A percentile compares a stretch with the other conserved stretches of the same genome.
phyloP scores from a whole-genome alignment of 2,329 filamentous ascomycete genomes.

The Pseudogymnoascus sp. region DNA sequence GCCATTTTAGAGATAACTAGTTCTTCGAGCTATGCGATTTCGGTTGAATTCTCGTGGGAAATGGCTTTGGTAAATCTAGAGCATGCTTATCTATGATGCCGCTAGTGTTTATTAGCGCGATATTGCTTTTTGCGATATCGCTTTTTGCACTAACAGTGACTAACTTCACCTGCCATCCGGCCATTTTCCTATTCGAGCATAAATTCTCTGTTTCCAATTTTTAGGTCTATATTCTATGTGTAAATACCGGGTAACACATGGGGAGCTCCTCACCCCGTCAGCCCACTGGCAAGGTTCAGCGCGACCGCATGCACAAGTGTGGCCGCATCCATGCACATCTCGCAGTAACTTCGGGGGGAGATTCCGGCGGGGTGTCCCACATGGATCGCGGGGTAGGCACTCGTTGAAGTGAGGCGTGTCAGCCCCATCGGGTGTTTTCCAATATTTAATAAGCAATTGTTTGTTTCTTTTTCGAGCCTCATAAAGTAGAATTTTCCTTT shows the following conservation, averaged over 20 bases:
- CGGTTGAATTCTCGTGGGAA: neutral
- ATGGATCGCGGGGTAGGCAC: neutral
- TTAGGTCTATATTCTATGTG: neutral
- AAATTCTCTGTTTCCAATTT: neutral
- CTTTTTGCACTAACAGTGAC: neutral
- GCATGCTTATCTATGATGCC: neutral
- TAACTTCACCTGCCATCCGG: neutral
- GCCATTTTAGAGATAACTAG: constrained; percentile 12
- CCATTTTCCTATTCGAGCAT: neutral
- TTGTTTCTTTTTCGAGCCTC: neutral
- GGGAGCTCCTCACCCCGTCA: neutral
- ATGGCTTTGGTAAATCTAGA: neutral
- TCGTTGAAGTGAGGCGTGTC: neutral
- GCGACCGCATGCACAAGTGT: neutral
- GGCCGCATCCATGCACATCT: neutral
- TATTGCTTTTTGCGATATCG: neutral
- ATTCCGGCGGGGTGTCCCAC: constrained; percentile 4
- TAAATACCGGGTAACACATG: neutral
- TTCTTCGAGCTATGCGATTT: neutral
- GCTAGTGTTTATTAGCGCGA: neutral
- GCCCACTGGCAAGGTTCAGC: neutral
- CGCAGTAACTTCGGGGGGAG: neutral
- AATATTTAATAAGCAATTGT: neutral
- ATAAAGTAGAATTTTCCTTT: neutral
- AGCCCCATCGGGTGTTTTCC: neutral